Evolutionary conservation across 148 eudicot species (phyloP).

Genomic region (Limonium bicolor): DNA sequence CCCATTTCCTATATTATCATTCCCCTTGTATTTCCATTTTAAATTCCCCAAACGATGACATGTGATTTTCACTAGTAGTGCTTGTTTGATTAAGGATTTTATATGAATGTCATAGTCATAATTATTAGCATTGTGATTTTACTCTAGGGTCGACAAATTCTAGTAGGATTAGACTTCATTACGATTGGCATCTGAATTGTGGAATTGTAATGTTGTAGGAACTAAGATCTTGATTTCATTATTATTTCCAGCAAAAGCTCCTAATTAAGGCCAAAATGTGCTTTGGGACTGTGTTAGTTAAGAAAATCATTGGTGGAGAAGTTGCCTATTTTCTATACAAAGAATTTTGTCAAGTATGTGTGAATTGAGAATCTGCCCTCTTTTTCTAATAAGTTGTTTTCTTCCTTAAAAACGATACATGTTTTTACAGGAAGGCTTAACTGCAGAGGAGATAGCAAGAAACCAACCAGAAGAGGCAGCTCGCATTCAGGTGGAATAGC

Average conservation of each 20-base stretch:
- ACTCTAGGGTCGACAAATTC: too few species aligned
- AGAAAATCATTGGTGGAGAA: neutral
- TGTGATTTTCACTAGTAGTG: too few species aligned
- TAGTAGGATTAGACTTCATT: too few species aligned
- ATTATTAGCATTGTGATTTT: too few species aligned
- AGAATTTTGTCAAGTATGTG: too few species aligned
- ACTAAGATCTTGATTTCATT: neutral
- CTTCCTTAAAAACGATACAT: neutral
- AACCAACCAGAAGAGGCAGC: conserved; percentile 75
- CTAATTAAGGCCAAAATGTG: neutral
- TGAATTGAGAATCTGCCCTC: neutral
- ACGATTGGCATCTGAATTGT: too few species aligned
- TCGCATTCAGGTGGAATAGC: conserved; percentile 71
- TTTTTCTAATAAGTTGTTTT: neutral
- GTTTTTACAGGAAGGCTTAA: conserved; percentile 59
- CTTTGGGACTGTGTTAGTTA: neutral
- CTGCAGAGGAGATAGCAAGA: conserved; percentile 73
- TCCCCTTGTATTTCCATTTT: too few species aligned
- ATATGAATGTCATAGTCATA: too few species aligned
- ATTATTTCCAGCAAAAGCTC: neutral
- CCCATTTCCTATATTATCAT: too few species aligned
- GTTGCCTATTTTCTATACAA: neutral
- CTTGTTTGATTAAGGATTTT: too few species aligned
- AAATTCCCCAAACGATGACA: too few species aligned
- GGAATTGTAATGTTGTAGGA: neutral